These are phyloP conservation scores for Didymella segeticola DNA, from an alignment of 2,329 filamentous ascomycete genomes.

Conservation along the genomic window DNA sequence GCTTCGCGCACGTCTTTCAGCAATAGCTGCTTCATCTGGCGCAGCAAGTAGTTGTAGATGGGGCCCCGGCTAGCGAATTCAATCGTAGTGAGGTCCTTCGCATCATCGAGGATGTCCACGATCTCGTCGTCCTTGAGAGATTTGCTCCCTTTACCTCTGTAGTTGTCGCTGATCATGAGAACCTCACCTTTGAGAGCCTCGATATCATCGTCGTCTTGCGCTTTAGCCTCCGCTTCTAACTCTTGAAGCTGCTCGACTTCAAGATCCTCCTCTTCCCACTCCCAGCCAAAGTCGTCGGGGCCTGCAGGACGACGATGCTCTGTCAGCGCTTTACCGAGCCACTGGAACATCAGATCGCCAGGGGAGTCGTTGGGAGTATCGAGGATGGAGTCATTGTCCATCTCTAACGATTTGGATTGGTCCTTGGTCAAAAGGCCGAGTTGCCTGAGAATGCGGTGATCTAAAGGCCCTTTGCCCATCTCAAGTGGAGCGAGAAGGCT, in stretches of 20 bases:
- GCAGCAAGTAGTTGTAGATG: constrained; percentile 71
- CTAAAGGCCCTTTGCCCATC: constrained; percentile 25
- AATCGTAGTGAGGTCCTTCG: constrained; percentile 68
- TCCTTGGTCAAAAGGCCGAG: constrained; percentile 65
- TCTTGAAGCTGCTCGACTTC: constrained; percentile 68
- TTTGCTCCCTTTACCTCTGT: constrained; percentile 35
- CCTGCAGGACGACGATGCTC: constrained; percentile 54
- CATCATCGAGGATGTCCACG: constrained; percentile 45
- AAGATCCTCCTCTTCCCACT: constrained; percentile 66
- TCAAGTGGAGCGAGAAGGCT: constrained; percentile 37
- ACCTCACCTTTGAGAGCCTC: constrained; percentile 47
- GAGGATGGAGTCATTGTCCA: constrained; percentile 56
- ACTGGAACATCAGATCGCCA: constrained; percentile 56
- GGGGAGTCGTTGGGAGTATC: constrained; percentile 40
- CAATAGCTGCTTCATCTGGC: constrained; percentile 59
- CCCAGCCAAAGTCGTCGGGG: constrained; percentile 58
- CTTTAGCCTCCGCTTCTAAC: constrained; percentile 63
- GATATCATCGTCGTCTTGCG: constrained; percentile 60
- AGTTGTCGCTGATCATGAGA: constrained; percentile 49
- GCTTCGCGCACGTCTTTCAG: constrained; percentile 57
- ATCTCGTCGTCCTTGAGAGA: constrained; percentile 40
- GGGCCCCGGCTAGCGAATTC: constrained; percentile 62
- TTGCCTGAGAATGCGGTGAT: constrained; percentile 56
- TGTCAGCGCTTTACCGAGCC: constrained; percentile 63
- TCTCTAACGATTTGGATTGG: constrained; percentile 68